Conservation (phyloP, 2,329 filamentous ascomycete species). For the Rhynchosporium graminicola region DNA sequence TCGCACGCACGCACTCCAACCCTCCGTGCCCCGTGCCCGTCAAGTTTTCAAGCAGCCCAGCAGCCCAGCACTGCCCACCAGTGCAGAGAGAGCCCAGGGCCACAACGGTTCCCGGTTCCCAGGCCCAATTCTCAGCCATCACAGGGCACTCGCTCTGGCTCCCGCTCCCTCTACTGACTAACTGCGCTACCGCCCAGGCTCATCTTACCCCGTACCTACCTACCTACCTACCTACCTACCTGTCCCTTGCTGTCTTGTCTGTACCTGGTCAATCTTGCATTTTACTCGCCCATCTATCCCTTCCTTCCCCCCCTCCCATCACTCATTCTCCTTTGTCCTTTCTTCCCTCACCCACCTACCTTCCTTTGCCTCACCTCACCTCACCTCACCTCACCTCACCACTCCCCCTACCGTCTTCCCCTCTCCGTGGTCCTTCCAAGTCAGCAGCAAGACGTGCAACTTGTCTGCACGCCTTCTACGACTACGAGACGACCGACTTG, state of each 20-base stretch:
- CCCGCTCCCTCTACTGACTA: too few species aligned
- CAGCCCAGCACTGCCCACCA: too few species aligned
- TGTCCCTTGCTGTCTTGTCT: too few species aligned
- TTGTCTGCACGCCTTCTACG: conserved; percentile 18
- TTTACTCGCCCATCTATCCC: not conserved
- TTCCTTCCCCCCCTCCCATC: conserved; percentile 6
- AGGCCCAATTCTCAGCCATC: conserved; percentile 1
- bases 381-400: conserved; percentile 2
- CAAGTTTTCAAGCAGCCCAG: too few species aligned
- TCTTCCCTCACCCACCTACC: conserved; percentile 4
- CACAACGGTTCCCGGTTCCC: not conserved
- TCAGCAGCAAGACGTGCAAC: conserved; percentile 16
- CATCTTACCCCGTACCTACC: not conserved
- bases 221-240: too few species aligned
- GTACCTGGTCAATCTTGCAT: too few species aligned
- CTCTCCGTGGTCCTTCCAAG: conserved; percentile 12
- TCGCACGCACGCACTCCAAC: too few species aligned
- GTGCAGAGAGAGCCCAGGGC: too few species aligned
- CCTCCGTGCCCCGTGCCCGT: too few species aligned
- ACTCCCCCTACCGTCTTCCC: not conserved
- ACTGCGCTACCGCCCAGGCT: conserved; percentile 7
- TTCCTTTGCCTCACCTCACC: not conserved
- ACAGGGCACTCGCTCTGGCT: too few species aligned
- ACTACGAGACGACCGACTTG: not conserved
- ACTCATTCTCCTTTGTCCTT: not conserved